These are phyloP conservation scores for Pyrenophora seminiperda DNA, from an alignment of 2,329 filamentous ascomycete species.

Conservation along the genomic window DNA sequence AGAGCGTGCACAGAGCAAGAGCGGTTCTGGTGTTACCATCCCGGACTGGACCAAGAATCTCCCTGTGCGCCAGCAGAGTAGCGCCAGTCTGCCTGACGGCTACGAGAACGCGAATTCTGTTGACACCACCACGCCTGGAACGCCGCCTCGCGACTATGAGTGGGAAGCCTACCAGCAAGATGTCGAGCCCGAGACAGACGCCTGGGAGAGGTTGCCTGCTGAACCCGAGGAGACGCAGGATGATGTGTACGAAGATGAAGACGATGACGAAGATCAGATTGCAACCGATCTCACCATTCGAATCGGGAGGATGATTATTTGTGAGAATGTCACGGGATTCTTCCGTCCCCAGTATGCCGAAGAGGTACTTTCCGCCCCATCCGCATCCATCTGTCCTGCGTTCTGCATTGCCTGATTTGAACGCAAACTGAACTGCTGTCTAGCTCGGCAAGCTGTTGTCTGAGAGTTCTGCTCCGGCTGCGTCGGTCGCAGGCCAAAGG, in stretches of 20 bases:
- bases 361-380: constrained; percentile 42
- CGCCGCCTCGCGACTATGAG: constrained; percentile 47
- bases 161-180: constrained; percentile 49
- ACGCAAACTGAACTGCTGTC: constrained; percentile 34
- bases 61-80: constrained; percentile 40
- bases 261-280: constrained; percentile 48
- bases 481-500: constrained; percentile 45
- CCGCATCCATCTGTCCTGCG: constrained; percentile 12
- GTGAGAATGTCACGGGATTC: constrained; percentile 47
- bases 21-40: constrained; percentile 32
- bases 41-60: constrained; percentile 47
- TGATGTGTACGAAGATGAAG: constrained; percentile 47
- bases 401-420: constrained; percentile 9
- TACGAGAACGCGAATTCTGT: constrained; percentile 37
- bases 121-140: constrained; percentile 45
- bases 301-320: constrained; percentile 49
- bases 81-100: constrained; percentile 32
- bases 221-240: constrained; percentile 46
- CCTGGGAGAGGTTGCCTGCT: constrained; percentile 45
- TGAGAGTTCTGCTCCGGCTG: constrained; percentile 38
- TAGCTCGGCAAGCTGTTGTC: constrained; percentile 48
- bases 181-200: constrained; percentile 45
- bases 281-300: constrained; percentile 47
- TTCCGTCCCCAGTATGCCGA: constrained; percentile 49
- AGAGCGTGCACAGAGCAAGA: constrained; percentile 35